A percentile compares a stretch with the other conserved stretches of the same genome.
Conservation (phyloP, 768 basidiomycete species). For the Tulasnella sp. region DNA sequence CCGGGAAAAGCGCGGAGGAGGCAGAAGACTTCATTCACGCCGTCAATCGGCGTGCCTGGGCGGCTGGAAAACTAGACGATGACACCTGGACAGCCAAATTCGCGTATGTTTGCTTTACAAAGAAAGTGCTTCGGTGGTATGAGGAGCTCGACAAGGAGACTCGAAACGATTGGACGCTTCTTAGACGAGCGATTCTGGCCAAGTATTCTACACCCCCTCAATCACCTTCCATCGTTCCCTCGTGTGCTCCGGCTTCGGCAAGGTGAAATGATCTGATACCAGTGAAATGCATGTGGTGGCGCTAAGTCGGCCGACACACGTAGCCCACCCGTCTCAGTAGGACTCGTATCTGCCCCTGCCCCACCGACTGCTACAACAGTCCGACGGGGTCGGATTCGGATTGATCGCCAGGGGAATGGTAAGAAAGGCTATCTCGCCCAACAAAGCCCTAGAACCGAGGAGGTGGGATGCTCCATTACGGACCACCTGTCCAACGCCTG, state of each 20-base stretch:
- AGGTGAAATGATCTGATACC: not conserved
- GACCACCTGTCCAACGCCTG: too few species aligned
- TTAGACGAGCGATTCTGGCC: not conserved
- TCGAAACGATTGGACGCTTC: not conserved
- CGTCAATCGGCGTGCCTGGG: not conserved
- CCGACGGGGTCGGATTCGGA: not conserved
- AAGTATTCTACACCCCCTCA: not conserved
- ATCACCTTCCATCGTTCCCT: not conserved
- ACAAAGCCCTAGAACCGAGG: too few species aligned
- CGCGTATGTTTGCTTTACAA: constrained; percentile 2
- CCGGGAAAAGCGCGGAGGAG: not conserved
- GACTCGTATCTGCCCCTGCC: not conserved
- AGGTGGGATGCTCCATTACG: too few species aligned
- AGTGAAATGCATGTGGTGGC: too few species aligned
- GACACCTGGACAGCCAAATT: not conserved
- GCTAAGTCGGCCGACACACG: too few species aligned
- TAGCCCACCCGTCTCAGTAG: not conserved
- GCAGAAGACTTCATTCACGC: not conserved
- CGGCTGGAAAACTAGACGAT: not conserved
- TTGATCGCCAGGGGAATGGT: not conserved
- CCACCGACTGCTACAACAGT: not conserved
- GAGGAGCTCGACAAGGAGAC: not conserved
- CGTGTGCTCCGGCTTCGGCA: not conserved
- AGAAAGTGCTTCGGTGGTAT: not conserved
- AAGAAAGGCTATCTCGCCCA: too few species aligned